Evolutionary conservation across 1,284 basidiomycete species (phyloP).

Genomic region (Porogramme epimiltina): DNA sequence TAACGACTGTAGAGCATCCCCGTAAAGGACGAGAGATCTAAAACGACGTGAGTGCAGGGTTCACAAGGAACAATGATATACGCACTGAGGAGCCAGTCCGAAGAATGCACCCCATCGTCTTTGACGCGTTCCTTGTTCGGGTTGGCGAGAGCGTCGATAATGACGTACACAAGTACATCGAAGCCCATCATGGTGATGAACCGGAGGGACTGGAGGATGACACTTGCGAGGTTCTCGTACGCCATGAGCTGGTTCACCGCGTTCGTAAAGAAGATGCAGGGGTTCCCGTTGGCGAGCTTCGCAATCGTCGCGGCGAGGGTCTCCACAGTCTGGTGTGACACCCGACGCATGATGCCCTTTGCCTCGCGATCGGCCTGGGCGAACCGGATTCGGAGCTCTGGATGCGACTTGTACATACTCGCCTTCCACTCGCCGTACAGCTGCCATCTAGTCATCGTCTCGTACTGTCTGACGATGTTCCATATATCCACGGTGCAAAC

Average conservation of each 20-base stretch:
- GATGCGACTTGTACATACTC: constrained; percentile 66
- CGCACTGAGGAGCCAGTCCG: constrained; percentile 93
- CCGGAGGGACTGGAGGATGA: constrained; percentile 89
- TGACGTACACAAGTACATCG: constrained; percentile 88
- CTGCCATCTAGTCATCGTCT: constrained; percentile 81
- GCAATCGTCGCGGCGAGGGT: constrained; percentile 87
- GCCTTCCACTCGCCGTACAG: constrained; percentile 97
- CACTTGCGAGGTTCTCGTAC: constrained; percentile 92
- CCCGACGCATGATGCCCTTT: constrained; percentile 78
- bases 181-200: constrained; percentile 93
- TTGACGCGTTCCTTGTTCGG: constrained; percentile 86
- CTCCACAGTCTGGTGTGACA: constrained; percentile 84
- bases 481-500: constrained; percentile 88
- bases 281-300: constrained; percentile 93
- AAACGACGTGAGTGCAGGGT: constrained; percentile 12
- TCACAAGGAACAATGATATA: constrained; percentile 19
- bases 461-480: constrained; percentile 80
- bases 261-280: constrained; percentile 88
- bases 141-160: constrained; percentile 89
- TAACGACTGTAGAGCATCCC: constrained; percentile 92
- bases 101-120: constrained; percentile 89
- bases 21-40: constrained; percentile 89
- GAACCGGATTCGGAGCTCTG: constrained; percentile 72
- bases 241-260: constrained; percentile 95
- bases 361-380: constrained; percentile 78